phyloP scores from a whole-genome alignment of 352 stramenopile genomes.

The Globisporangium apiculatum region DNA sequence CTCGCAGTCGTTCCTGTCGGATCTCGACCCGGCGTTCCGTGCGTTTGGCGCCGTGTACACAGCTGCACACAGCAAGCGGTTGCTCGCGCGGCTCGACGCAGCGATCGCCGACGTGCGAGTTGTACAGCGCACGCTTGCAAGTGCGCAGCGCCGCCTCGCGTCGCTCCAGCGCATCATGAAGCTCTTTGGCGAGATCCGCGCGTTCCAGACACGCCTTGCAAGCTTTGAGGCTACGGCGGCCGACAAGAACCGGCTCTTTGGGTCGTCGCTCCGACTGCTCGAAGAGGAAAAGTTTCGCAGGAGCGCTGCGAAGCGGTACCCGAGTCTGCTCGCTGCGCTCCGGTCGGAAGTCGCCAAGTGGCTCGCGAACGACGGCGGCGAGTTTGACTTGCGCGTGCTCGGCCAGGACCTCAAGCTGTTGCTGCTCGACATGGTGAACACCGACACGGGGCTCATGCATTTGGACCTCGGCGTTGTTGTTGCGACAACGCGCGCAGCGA shows the following conservation, averaged over 20 bases:
- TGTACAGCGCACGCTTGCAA: slow-evolving; percentile 38
- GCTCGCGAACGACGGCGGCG: slow-evolving; percentile 59
- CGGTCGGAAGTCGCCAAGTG: slow-evolving; percentile 69
- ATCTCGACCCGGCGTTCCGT: slow-evolving; percentile 44
- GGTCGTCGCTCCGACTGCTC: slow-evolving; percentile 59
- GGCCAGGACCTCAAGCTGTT: slow-evolving; percentile 67
- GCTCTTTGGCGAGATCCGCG: slow-evolving; percentile 55
- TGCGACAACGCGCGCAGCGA: slow-evolving; percentile 17
- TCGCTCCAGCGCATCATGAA: slow-evolving; percentile 81
- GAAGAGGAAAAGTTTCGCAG: slow-evolving; percentile 79
- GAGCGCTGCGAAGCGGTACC: slow-evolving; percentile 62
- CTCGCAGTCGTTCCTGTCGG: slow-evolving; percentile 33
- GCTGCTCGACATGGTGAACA: slow-evolving; percentile 77
- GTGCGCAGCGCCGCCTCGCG: slow-evolving; percentile 46
- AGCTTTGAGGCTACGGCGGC: slow-evolving; percentile 68
- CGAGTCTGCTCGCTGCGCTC: slow-evolving; percentile 36
- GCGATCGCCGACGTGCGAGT: slow-evolving; percentile 34
- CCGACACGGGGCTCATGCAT: slow-evolving; percentile 78
- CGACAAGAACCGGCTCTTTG: slow-evolving; percentile 67
- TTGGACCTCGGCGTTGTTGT: slow-evolving; percentile 57
- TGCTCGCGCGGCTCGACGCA: slow-evolving; percentile 37
- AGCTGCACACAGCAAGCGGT: slow-evolving; percentile 22
- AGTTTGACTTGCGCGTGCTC: slow-evolving; percentile 68
- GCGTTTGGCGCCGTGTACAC: slow-evolving; percentile 42
- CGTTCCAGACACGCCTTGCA: slow-evolving; percentile 69